Conservation (phyloP, 208 protist species). For the Leishmania amazonensis region DNA sequence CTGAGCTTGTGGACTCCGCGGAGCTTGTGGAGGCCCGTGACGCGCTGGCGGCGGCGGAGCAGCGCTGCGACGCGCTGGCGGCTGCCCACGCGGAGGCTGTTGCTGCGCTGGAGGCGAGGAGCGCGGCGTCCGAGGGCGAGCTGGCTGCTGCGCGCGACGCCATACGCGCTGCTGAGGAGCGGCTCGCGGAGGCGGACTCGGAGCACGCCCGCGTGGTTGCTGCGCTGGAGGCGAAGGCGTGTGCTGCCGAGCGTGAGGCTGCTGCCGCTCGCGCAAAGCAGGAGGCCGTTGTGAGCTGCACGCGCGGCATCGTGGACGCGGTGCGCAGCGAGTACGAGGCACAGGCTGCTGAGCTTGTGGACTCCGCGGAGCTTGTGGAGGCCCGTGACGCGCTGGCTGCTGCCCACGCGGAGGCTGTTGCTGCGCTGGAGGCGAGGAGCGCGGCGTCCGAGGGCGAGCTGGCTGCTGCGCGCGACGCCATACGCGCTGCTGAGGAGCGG, state of each 20-base stretch:
- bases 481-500: slow-evolving; percentile 2
- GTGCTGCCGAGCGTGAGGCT: slow-evolving; percentile 18
- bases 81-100: neutral
- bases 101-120: neutral
- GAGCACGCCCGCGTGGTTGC: neutral
- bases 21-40: neutral
- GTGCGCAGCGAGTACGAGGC: slow-evolving; percentile 10
- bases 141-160: neutral
- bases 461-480: neutral
- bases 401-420: neutral
- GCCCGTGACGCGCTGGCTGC: neutral
- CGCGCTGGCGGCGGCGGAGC: slow-evolving; percentile 5
- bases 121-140: slow-evolving; percentile 13
- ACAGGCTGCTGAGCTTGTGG: neutral
- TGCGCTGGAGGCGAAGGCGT: slow-evolving; percentile 16
- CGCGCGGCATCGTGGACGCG: slow-evolving; percentile 7
- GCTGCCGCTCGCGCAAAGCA: neutral
- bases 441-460: slow-evolving; percentile 16
- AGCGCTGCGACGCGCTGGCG: slow-evolving; percentile 13
- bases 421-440: neutral
- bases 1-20: neutral
- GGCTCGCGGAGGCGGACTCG: neutral
- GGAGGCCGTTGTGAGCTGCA: slow-evolving; percentile 3
- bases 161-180: no score
- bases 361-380: neutral